These are phyloP conservation scores for Sphagnum magellanicum DNA, from an alignment of 228 moss, liverwort and hornwort species.

Conservation along the genomic window DNA sequence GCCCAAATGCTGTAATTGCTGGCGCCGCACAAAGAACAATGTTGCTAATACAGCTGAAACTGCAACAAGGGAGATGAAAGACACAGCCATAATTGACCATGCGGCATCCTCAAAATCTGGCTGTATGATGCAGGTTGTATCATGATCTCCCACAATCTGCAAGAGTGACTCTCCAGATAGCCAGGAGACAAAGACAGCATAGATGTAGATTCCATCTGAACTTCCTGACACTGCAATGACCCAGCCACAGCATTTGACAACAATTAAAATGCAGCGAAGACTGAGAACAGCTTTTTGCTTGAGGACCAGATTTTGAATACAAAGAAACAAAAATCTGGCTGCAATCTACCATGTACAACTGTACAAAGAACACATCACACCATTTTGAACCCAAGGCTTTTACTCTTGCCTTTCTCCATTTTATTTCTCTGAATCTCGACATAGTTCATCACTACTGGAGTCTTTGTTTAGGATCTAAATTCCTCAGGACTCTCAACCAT, in stretches of 20 bases:
- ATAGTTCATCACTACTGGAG: too few relatives aligned
- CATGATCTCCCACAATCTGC: slow-evolving; percentile 37
- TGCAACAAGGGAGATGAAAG: slow-evolving; percentile 82
- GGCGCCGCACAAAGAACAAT: slow-evolving; percentile 85
- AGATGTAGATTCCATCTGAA: slow-evolving; percentile 39
- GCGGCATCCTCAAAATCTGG: slow-evolving; percentile 84
- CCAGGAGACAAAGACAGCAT: slow-evolving; percentile 66
- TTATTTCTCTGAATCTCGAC: too few relatives aligned
- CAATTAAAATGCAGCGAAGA: too few relatives aligned
- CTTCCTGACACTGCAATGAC: slow-evolving; percentile 74
- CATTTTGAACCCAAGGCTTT: too few relatives aligned
- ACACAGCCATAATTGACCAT: slow-evolving; percentile 96
- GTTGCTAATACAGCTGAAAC: slow-evolving; percentile 78
- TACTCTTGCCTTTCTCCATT: too few relatives aligned
- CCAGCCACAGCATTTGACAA: not conserved
- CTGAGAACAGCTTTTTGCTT: too few relatives aligned
- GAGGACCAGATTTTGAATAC: too few relatives aligned
- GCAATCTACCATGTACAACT: too few relatives aligned
- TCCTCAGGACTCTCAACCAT: too few relatives aligned
- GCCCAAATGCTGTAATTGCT: slow-evolving; percentile 57
- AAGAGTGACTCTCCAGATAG: slow-evolving; percentile 57
- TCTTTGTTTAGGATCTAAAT: too few relatives aligned
- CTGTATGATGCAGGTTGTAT: slow-evolving; percentile 71
- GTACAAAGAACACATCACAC: too few relatives aligned
- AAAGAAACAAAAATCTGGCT: too few relatives aligned